These are phyloP conservation scores for Vachellia collinsii DNA, from an alignment of 306 rosid genomes.

Conservation along the genomic window DNA sequence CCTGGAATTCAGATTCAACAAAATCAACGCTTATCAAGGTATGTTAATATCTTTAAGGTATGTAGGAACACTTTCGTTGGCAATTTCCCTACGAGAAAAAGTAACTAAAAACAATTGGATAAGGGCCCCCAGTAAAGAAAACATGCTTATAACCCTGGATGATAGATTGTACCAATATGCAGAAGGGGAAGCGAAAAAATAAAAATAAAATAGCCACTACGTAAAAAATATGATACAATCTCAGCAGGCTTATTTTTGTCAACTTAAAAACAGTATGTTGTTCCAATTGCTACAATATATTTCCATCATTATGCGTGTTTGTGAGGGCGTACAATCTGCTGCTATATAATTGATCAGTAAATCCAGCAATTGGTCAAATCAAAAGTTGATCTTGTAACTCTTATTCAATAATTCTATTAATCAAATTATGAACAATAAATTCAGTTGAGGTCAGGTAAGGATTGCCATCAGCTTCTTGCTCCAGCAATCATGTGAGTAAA, in stretches of 20 bases:
- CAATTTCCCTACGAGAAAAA: neutral
- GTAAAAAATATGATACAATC: neutral
- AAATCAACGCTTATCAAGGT: neutral
- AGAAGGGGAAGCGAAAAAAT: neutral
- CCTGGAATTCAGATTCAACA: conserved; percentile 56
- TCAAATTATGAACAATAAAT: neutral
- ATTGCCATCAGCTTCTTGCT: neutral
- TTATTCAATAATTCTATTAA: neutral
- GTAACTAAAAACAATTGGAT: neutral
- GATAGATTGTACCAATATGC: neutral
- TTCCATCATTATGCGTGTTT: neutral
- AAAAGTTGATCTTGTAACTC: neutral
- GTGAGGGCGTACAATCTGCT: neutral
- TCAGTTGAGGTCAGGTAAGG: neutral
- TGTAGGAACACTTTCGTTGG: neutral
- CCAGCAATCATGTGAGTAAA: neutral
- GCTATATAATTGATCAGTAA: neutral
- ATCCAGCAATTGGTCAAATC: neutral
- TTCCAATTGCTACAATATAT: neutral
- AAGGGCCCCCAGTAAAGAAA: neutral
- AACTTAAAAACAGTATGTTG: neutral
- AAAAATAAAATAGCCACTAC: neutral
- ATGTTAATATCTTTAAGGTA: neutral
- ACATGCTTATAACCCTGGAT: neutral
- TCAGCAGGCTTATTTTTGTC: neutral